A percentile compares a stretch with the other conserved stretches of the same genome.
Evolutionary conservation across 2,329 filamentous ascomycete species (phyloP).

Genomic region (Coniochaeta sp.): DNA sequence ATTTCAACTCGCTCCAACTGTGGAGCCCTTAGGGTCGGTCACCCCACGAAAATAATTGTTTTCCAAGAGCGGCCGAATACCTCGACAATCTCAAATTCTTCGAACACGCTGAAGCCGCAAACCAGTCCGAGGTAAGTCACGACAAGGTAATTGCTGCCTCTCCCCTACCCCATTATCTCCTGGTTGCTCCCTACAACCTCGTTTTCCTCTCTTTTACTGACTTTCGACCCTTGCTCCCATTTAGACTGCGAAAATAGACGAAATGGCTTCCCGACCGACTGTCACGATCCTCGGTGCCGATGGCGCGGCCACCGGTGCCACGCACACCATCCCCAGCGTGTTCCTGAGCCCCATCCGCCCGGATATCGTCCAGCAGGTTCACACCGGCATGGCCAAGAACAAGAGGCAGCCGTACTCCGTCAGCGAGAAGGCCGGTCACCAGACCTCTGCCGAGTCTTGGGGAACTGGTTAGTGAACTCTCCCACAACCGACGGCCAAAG

Average conservation of each 20-base stretch:
- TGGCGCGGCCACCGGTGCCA: slow-evolving; percentile 84
- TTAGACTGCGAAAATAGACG: slow-evolving; percentile 26
- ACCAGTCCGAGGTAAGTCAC: slow-evolving; percentile 2
- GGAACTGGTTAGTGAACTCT: slow-evolving; percentile 71
- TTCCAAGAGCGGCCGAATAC: slow-evolving; percentile 14
- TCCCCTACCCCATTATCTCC: slow-evolving; percentile 1
- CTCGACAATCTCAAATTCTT: slow-evolving; percentile 9
- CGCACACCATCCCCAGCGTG: slow-evolving; percentile 89
- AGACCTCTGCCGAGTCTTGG: slow-evolving; percentile 99
- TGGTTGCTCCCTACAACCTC: background rate
- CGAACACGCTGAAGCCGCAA: slow-evolving; percentile 17
- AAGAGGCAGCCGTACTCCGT: slow-evolving; percentile 99
- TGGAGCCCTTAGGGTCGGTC: slow-evolving; percentile 4
- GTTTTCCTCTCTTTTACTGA: background rate
- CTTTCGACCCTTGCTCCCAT: slow-evolving; percentile 8
- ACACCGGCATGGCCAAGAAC: slow-evolving; percentile 99
- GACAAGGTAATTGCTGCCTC: background rate
- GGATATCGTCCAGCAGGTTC: slow-evolving; percentile 98
- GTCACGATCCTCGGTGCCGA: slow-evolving; percentile 96
- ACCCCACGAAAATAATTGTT: slow-evolving; percentile 17
- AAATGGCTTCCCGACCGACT: slow-evolving; percentile 94
- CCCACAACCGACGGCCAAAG: background rate
- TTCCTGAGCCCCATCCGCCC: slow-evolving; percentile 96
- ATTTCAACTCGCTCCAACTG: background rate
- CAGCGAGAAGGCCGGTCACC: slow-evolving; percentile 99